Base-by-base conservation (phyloP, 139 green algal genomes). In the Chlamydomonas schloesseri region DNA sequence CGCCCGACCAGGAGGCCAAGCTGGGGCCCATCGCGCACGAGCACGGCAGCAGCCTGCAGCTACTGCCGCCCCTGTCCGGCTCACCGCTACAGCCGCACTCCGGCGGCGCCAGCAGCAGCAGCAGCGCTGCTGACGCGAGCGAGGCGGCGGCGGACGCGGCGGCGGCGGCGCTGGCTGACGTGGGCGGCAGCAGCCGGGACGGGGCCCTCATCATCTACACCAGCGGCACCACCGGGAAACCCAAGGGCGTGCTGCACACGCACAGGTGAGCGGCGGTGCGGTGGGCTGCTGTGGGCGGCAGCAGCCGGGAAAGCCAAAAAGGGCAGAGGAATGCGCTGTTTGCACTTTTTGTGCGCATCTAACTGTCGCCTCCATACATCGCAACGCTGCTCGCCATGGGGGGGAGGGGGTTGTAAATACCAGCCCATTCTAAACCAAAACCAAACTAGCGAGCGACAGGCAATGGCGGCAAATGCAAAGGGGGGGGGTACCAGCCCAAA, bases 151-250 rank as follows among this genome's bases (percentile, higher is more conserved):
- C 42, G n/a, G 78, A 33, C 11, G 79, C 55, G 11, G 57, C 31
- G 50, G 14, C 36, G 42, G 68, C 33, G 9, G 70, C 34, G 11
- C 73, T 84, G 64, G 23, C 24, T 42, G 78, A 84, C 10, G 18
- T 84, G 42, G 29, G 29, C 31, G 37, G 15, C 64, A 84, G 78
- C 64, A 55, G 34, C 42, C 20, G 18, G 70, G 91, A 9, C 0
- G 95, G 93, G 9, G 95, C 97, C 8, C 89, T 99, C 29, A 96
- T 99, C 73, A 95, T 99, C 9, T 99, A 99, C 93, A 99, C 98
- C 18, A 98, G 95, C 85, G 98, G 98, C 47, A 99, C 97, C 29
- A 99, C 97, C 0, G 97, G 98, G 0, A 89, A 88, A 42, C 97
- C 98, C 26, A 99, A 99, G 91, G 96, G 96, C 11, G 96, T 91